Percentiles rank a stretch among this genome's conserved stretches.
phyloP scores from a whole-genome alignment of 2,329 filamentous ascomycete species.

The Aspergillus brunneoviolaceus region DNA sequence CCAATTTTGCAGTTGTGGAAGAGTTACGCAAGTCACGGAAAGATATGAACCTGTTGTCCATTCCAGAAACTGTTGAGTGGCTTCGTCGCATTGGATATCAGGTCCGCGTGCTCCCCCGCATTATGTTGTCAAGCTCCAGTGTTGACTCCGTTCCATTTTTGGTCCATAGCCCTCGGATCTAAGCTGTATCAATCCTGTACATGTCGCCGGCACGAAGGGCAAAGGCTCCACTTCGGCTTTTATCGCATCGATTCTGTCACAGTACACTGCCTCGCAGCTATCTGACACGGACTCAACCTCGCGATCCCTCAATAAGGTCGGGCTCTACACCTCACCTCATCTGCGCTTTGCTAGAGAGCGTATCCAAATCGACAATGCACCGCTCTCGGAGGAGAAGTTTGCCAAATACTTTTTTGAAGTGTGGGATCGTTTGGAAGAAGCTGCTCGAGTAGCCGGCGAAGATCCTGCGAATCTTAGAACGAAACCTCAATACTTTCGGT shows the following conservation, averaged over 20 bases:
- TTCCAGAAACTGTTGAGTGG: constrained; percentile 82
- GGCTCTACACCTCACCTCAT: constrained; percentile 84
- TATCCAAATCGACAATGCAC: constrained; percentile 74
- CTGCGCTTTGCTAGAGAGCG: constrained; percentile 80
- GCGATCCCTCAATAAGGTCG: constrained; percentile 57
- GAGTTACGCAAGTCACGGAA: constrained; percentile 68
- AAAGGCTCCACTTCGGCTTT: constrained; percentile 89
- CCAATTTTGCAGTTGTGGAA: constrained; percentile 76
- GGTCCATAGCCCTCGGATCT: constrained; percentile 58
- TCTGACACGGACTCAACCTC: constrained; percentile 23
- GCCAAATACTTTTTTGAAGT: constrained; percentile 78
- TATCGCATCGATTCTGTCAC: constrained; percentile 72
- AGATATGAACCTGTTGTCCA: constrained; percentile 69
- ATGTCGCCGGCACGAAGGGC: constrained; percentile 91
- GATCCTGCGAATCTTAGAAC: constrained; percentile 54
- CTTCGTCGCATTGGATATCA: constrained; percentile 72
- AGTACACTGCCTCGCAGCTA: constrained; percentile 52
- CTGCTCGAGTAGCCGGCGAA: constrained; percentile 52
- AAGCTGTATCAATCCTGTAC: constrained; percentile 63
- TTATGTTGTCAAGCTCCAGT: background rate
- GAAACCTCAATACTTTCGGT: constrained; percentile 92
- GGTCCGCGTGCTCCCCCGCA: constrained; percentile 49
- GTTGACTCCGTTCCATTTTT: constrained; percentile 5
- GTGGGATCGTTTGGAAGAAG: constrained; percentile 67
- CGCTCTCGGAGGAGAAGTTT: constrained; percentile 68